A percentile compares a stretch with the other conserved stretches of the same genome.
Evolutionary conservation across 352 stramenopile species (phyloP).

Genomic region (Paralagenidium karlingii): DNA sequence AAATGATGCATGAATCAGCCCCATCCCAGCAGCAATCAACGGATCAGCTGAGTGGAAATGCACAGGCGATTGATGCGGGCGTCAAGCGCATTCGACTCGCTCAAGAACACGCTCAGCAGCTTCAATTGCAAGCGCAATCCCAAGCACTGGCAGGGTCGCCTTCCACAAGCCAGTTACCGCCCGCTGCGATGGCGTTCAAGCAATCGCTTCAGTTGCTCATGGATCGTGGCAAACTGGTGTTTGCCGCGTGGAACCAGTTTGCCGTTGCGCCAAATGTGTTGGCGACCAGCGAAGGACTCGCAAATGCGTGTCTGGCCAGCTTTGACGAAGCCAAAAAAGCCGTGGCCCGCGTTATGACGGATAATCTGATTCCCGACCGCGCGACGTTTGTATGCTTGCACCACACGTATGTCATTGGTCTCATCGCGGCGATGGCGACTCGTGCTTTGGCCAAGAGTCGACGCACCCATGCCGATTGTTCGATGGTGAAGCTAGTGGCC

Average conservation of each 20-base stretch:
- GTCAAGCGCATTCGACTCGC: no score
- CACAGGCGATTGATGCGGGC: no score
- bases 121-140: no score
- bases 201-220: conserved; percentile 48
- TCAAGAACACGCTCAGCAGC: no score
- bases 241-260: conserved; percentile 70
- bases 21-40: no score
- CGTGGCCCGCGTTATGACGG: conserved; percentile 41
- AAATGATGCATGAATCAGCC: no score
- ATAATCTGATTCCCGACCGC: conserved; percentile 24
- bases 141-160: no score
- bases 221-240: conserved; percentile 49
- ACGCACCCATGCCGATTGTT: conserved; percentile 37
- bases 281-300: conserved; percentile 39
- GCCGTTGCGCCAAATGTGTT: conserved; percentile 26
- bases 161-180: no score
- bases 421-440: conserved; percentile 66
- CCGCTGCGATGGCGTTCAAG: no score
- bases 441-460: conserved; percentile 59
- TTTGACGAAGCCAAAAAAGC: conserved; percentile 76
- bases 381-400: conserved; percentile 72
- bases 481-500: conserved; percentile 49
- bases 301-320: conserved; percentile 48
- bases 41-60: no score
- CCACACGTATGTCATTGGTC: conserved; percentile 60